Base-by-base conservation (phyloP, 2,329 filamentous ascomycete genomes). In the Daldinia sp. region DNA sequence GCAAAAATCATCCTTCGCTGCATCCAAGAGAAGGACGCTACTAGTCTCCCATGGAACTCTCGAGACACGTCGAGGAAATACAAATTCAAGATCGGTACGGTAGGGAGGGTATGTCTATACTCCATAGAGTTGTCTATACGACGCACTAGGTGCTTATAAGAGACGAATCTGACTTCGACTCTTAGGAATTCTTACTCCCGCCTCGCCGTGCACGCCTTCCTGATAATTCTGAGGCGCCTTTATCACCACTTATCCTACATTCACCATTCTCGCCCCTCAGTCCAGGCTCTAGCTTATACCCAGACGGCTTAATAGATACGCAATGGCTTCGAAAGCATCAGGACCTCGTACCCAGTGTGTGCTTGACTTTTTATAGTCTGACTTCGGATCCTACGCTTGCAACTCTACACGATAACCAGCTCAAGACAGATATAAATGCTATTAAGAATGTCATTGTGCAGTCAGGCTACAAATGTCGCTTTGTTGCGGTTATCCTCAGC, bases 281-380 rank as follows among this genome's bases (percentile, higher is more conserved):
- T 42, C 94, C 94, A 3, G 87, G 87, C 6, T 97, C 95, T 6
- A 85, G 89, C 2, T 86, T 97, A 2, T 98, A 96, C 77, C 94
- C 95, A 6, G 96, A 98, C 81, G 96, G 95, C 4, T 83, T 98
- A 65, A 89, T 98, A 78, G 89, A 94, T 67, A 86, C 90, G 20
- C 81, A 88, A 68, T 99, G 95, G 95, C 85, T 97, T 61, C 88
- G 88, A 67, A 99, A 98, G 79, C 95, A 98, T 78, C 94, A 97
- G 77, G 85, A 92, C 58, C 84, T 93, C 18, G 86, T 98, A 23
- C 95, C 95, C 1, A 92, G 93, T 68, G 87, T 93, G 28, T 91
- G 93, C 73, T 80, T 97, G 35, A 92, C 91, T 72, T 96, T 97
- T 81, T 97, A 97, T 77, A 86, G 87, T 39, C 88, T 98, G 64